Base-by-base conservation (phyloP, 495 filamentous ascomycete genomes). In the Tetracladium marchalianum region DNA sequence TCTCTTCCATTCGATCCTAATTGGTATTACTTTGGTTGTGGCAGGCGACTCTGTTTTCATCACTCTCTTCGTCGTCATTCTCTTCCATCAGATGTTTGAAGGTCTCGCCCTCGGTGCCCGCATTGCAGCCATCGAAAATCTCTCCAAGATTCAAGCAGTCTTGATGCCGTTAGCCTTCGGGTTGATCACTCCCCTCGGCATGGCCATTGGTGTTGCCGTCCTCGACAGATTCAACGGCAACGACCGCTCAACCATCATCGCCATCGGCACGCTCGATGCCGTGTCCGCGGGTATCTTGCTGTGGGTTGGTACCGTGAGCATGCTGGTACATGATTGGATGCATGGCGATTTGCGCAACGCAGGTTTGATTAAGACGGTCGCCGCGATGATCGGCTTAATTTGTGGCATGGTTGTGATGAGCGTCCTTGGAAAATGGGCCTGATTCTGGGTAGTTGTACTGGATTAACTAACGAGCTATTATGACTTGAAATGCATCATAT, bases 1-100 rank as follows among this genome's bases (percentile, higher is more conserved):
- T 31, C 68, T 85, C 47, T 85, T 86, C 61, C 81, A 86, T 63
- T 83, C 79, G 1, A 70, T 85, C 15, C 55, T 81, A 8, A 75
- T 80, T 35, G 77, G 77, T 16, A 49, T 81, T 39, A 76, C 75
- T 17, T 66, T 80, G 1, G 73, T 76, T 15, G 74, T 81, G 8
- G 66, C 75, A 1, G 71, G 65, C 18, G 75, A 80, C 59, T 67
- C 62, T 24, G 69, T 66, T 54, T 80, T 80, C 64, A 58, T 65
- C 36, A 73, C 70, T 7, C 70, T 81, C 27, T 71, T 77, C 47
- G 57, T 70, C 32, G 78, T 79, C 35, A 76, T 81, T 41, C 53
- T 78, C 41, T 80, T 81, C 62, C 77, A 79, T 51, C 77, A 90
- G 56, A 82, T 82, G 57, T 88, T 90, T 44, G 85, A 90, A 65